Base-by-base conservation (phyloP, 2,329 filamentous ascomycete species). In the Cadophora sp. region DNA sequence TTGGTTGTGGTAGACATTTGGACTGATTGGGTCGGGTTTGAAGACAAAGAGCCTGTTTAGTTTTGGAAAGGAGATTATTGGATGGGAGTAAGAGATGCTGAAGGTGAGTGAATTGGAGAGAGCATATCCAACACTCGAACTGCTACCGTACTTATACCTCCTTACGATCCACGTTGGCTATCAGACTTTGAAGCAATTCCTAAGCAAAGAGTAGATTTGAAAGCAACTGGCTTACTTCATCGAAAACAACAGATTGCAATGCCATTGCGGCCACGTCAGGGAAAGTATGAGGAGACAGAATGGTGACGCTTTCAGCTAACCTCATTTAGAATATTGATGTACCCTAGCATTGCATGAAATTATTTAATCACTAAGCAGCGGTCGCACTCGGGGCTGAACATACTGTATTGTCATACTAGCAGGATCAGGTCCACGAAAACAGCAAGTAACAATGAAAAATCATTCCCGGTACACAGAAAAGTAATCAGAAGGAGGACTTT, bases 1-100 rank as follows among this genome's bases (percentile, higher is more conserved):
- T 62, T 66, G 24, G 64, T 64, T 41, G 59, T 43, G 20, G 51
- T 22, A 45, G 62, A 18, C 62, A 64, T 64, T 33, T 58, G 47
- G 22, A 33, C 24, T 39, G 58, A 51, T 45, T 45, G 5, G 9
- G n/a, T n/a, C n/a, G n/a, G 4, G 11, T 43, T 24, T 45, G 20
- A 9, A 30, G 16, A 22, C 43, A 45, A 45, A 18, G 41, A 14
- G 43, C n/a, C 43, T 45, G n/a, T 20, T 45, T 9, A 18, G 43
- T 18, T 2, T 18, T 45, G 3, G 6, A 18, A 20, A 3, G 3
- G 43, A 16, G 9, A 20, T 4, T 43, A 16, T 45, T 45, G 43
- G 16, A 18, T 45, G 43, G 4, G n/a, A n/a, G 43, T 18, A 20
- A n/a, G 16, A 45, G 43, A 5, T 45, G 43, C 16, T 18, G n/a